Evolutionary conservation across 1,284 basidiomycete genomes (phyloP).

Genomic region (Trametes hirsuta): DNA sequence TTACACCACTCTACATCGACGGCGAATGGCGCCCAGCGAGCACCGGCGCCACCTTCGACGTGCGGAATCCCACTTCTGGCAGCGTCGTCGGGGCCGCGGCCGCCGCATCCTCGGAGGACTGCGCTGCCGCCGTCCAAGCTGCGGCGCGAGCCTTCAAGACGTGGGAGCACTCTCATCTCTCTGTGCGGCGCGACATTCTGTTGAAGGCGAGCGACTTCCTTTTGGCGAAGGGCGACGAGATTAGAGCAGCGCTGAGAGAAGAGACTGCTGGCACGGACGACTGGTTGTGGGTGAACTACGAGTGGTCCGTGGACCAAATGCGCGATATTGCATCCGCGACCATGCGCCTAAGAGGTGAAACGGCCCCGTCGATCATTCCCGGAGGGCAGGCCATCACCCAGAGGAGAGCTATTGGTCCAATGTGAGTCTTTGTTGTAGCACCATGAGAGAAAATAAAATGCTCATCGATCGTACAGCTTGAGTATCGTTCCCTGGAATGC

Average conservation of each 20-base stretch:
- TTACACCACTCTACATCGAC: conserved; percentile 36
- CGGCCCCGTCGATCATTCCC: conserved; percentile 29
- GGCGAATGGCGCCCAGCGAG: conserved; percentile 40
- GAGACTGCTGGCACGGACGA: conserved; percentile 43
- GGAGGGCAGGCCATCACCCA: conserved; percentile 38
- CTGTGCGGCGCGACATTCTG: conserved; percentile 46
- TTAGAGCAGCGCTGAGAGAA: conserved; percentile 37
- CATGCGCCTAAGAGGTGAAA: conserved; percentile 34
- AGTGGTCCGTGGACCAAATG: conserved; percentile 5
- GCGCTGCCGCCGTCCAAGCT: conserved; percentile 48
- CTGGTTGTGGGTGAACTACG: conserved; percentile 30
- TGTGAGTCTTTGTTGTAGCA: conserved; percentile 27
- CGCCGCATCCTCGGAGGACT: conserved; percentile 50
- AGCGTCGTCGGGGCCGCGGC: conserved; percentile 46
- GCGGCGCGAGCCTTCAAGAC: conserved; percentile 49
- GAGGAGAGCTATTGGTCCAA: conserved; percentile 35
- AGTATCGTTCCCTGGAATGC: conserved; percentile 44
- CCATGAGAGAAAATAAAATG: background rate
- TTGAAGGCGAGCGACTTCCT: conserved; percentile 49
- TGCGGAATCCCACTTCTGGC: conserved; percentile 46
- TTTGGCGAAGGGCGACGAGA: conserved; percentile 40
- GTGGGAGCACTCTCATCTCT: conserved; percentile 47
- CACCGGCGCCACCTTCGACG: conserved; percentile 45
- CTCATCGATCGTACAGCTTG: conserved; percentile 8
- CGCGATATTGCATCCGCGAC: conserved; percentile 26